phyloP scores from a whole-genome alignment of 306 rosid species.

The Vigna mungo region DNA sequence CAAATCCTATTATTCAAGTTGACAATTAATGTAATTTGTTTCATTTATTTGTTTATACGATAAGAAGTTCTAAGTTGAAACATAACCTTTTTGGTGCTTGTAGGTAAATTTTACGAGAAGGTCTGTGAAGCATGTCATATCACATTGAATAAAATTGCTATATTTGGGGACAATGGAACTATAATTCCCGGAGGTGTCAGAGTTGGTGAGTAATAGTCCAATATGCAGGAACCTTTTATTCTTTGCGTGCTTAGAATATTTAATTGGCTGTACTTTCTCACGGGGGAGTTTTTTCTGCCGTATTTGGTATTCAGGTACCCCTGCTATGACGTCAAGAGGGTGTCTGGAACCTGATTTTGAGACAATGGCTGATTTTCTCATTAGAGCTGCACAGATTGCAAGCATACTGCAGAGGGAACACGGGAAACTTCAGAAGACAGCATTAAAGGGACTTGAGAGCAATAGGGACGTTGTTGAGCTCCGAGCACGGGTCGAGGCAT shows the following conservation, averaged over 20 bases:
- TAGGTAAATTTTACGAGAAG: slow-evolving; percentile 88
- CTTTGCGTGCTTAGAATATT: slow-evolving; percentile 32
- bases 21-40: not conserved
- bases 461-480: slow-evolving; percentile 81
- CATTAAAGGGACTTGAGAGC: slow-evolving; percentile 61
- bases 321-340: slow-evolving; percentile 98
- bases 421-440: slow-evolving; percentile 64
- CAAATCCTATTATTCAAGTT: slow-evolving; percentile 3
- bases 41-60: slow-evolving; percentile 12
- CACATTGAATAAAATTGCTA: slow-evolving; percentile 87
- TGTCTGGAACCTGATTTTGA: slow-evolving; percentile 93
- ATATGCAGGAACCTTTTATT: slow-evolving; percentile 12
- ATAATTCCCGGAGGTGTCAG: slow-evolving; percentile 90
- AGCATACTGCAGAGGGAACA: slow-evolving; percentile 67
- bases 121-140: slow-evolving; percentile 88
- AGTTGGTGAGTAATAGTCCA: slow-evolving; percentile 64
- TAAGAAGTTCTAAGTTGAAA: slow-evolving; percentile 18
- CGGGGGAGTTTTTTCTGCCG: slow-evolving; percentile 30
- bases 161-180: slow-evolving; percentile 83
- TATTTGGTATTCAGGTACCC: slow-evolving; percentile 70
- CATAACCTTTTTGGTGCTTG: slow-evolving; percentile 27
- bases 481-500: slow-evolving; percentile 71
- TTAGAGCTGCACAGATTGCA: slow-evolving; percentile 81
- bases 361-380: slow-evolving; percentile 81
- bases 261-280: slow-evolving; percentile 19